phyloP scores from a whole-genome alignment of 345 rosid genomes.

The Corymbia maculata region DNA sequence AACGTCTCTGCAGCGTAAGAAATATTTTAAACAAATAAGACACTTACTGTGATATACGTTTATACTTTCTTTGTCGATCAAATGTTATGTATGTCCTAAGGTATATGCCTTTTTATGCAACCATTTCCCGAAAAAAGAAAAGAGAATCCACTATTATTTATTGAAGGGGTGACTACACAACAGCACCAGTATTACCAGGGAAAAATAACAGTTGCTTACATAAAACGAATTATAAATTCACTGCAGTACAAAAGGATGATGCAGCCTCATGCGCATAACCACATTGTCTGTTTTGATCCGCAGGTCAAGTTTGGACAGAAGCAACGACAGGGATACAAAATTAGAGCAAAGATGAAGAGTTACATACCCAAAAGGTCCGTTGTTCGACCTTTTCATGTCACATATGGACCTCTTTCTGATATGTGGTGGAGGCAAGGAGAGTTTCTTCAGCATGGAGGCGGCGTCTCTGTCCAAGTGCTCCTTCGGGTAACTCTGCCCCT shows the following conservation, averaged over 20 bases:
- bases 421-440: constrained; percentile 44
- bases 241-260: background rate
- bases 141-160: too few relatives aligned
- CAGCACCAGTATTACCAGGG: too few relatives aligned
- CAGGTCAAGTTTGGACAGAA: background rate
- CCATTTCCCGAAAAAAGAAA: too few relatives aligned
- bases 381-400: constrained; percentile 27
- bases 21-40: background rate
- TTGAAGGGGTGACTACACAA: too few relatives aligned
- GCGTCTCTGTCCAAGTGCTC: constrained; percentile 39
- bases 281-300: background rate
- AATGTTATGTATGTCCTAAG: too few relatives aligned
- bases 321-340: background rate
- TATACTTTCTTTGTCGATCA: too few relatives aligned
- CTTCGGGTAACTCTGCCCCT: constrained; percentile 75
- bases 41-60: too few relatives aligned
- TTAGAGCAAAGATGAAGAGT: background rate
- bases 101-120: too few relatives aligned
- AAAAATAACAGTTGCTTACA: too few relatives aligned
- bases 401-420: constrained; percentile 33
- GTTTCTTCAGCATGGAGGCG: constrained; percentile 22
- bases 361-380: constrained; percentile 78
- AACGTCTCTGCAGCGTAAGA: constrained; percentile 29
- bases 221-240: too few relatives aligned
- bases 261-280: background rate